Conservation (phyloP, 2,329 filamentous ascomycete genomes). For the Botrytis hyacinthi region DNA sequence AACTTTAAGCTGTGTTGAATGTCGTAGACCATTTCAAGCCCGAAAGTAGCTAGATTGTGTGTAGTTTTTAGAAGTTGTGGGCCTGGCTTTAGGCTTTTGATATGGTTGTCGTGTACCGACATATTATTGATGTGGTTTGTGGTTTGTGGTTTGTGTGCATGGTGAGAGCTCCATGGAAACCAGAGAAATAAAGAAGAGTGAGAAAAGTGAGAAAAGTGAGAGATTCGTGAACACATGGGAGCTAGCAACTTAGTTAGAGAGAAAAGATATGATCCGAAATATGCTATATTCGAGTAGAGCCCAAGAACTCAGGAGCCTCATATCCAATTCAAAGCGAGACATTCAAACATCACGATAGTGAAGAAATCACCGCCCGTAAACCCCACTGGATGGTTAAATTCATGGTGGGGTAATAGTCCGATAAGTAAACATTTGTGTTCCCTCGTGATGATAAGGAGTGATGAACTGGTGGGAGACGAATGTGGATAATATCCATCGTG, state of each 20-base stretch:
- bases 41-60: neutral
- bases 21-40: neutral
- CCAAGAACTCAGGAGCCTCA: neutral
- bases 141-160: neutral
- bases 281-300: neutral
- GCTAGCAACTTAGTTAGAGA: neutral
- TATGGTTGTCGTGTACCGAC: neutral
- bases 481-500: neutral
- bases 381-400: neutral
- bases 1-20: neutral
- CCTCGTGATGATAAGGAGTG: conserved; percentile 11
- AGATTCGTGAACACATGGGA: neutral
- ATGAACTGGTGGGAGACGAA: conserved; percentile 10
- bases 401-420: neutral
- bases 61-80: neutral
- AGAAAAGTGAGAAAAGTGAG: neutral
- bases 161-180: neutral
- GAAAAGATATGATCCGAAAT: neutral
- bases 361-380: neutral
- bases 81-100: too few relatives aligned
- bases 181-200: neutral
- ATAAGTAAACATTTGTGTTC: conserved; percentile 2
- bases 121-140: neutral
- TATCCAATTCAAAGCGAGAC: neutral
- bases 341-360: neutral